Conservation (phyloP, 192 early-diverging fungal genomes). For the Backusella liffmaniae region DNA sequence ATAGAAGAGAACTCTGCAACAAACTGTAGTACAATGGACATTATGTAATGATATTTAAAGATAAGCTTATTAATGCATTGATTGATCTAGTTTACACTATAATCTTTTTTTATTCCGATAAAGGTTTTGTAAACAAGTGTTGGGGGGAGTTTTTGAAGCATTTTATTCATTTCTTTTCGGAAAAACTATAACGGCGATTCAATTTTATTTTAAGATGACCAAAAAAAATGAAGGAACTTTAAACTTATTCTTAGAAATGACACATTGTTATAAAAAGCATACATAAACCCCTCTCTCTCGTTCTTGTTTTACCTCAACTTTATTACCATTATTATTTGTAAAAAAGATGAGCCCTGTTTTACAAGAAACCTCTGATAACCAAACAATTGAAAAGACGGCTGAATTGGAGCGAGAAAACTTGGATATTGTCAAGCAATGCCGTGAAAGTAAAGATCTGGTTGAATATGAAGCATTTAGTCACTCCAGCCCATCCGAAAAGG, state of each 20-base stretch:
- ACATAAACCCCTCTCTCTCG: not conserved
- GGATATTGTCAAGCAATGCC: slow-evolving; percentile 24
- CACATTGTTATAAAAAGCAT: not conserved
- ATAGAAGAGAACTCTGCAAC: not conserved
- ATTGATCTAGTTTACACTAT: not conserved
- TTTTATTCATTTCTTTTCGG: not conserved
- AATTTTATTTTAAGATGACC: not conserved
- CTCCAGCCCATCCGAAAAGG: slow-evolving; percentile 11
- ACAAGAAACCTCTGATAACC: not conserved
- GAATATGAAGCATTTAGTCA: slow-evolving; percentile 27
- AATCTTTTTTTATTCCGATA: not conserved
- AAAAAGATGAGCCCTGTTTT: not conserved
- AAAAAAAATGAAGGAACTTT: not conserved
- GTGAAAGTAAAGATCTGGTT: slow-evolving; percentile 14
- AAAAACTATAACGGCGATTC: not conserved
- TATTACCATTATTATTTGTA: not conserved
- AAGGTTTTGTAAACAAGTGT: not conserved
- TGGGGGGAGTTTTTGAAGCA: not conserved
- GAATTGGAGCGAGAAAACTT: slow-evolving; percentile 21
- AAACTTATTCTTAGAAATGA: not conserved
- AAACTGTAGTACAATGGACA: not conserved
- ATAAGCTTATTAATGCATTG: not conserved
- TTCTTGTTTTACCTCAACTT: not conserved
- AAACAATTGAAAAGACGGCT: not conserved
- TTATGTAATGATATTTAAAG: not conserved